A percentile compares a stretch with the other conserved stretches of the same genome.
Evolutionary conservation across 208 protist genomes (phyloP).

Genomic region (Acanthamoeba polyphaga): DNA sequence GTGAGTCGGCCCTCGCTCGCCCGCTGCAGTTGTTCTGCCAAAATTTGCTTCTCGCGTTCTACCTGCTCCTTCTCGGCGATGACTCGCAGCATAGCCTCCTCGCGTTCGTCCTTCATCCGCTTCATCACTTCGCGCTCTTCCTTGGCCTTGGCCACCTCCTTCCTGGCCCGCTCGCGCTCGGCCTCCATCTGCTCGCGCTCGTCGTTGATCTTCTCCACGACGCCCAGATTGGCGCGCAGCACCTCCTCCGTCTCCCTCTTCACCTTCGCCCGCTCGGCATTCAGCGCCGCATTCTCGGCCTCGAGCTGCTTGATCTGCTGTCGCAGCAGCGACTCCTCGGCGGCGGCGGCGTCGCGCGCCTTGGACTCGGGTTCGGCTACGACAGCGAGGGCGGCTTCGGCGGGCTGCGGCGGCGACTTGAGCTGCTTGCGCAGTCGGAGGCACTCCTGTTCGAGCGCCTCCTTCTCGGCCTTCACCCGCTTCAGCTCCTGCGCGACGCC

Average conservation of each 20-base stretch:
- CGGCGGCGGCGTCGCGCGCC: not conserved
- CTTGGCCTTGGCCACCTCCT: slow-evolving; percentile 26
- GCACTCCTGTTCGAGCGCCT: slow-evolving; percentile 41
- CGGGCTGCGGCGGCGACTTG: not conserved
- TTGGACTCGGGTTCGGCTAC: too few relatives aligned
- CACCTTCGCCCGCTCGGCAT: not conserved
- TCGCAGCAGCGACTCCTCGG: not conserved
- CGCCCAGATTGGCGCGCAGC: slow-evolving; percentile 27
- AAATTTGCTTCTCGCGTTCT: not conserved
- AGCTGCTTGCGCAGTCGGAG: slow-evolving; percentile 20
- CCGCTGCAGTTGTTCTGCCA: not conserved
- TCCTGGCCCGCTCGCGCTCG: not conserved
- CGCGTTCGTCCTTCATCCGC: slow-evolving; percentile 43
- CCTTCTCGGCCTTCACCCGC: not conserved
- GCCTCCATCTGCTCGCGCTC: slow-evolving; percentile 4
- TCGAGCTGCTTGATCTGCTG: not conserved
- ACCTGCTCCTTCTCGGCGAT: not conserved
- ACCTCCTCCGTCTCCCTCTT: slow-evolving; percentile 35
- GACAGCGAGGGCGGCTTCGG: not conserved
- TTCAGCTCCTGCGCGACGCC: not conserved
- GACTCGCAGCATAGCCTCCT: not conserved
- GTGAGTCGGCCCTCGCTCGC: not conserved
- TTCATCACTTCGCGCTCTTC: slow-evolving; percentile 44
- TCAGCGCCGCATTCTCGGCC: not conserved
- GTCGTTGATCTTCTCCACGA: slow-evolving; percentile 2